phyloP scores from a whole-genome alignment of 2,329 filamentous ascomycete genomes.

The Purpureocillium takamizusanense region DNA sequence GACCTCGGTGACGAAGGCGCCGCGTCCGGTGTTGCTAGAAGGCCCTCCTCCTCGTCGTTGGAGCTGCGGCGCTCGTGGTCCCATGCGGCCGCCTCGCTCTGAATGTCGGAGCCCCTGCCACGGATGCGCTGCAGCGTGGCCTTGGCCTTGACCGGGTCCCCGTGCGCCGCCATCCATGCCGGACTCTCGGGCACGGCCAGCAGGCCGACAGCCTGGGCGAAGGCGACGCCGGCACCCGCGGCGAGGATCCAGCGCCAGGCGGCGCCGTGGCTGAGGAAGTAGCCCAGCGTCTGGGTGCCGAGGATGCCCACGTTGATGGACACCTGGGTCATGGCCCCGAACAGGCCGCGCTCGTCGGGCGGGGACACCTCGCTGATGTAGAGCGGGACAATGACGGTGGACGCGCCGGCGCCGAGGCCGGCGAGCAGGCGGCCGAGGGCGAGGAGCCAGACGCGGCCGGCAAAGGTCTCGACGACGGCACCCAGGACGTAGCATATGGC shows the following conservation, averaged over 20 bases:
- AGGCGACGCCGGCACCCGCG: constrained; percentile 59
- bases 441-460: constrained; percentile 58
- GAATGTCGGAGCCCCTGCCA: constrained; percentile 58
- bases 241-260: constrained; percentile 81
- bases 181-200: constrained; percentile 78
- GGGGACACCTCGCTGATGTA: constrained; percentile 92
- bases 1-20: constrained; percentile 5
- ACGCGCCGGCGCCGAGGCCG: constrained; percentile 76
- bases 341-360: constrained; percentile 64
- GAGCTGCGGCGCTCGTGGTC: constrained; percentile 25
- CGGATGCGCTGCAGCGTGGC: constrained; percentile 66
- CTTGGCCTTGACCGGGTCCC: constrained; percentile 51
- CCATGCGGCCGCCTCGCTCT: constrained; percentile 62
- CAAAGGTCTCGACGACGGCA: constrained; percentile 64
- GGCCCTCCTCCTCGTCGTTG: constrained; percentile 58
- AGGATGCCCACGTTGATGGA: constrained; percentile 91
- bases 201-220: constrained; percentile 61
- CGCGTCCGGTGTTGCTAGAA: constrained; percentile 39
- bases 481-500: constrained; percentile 69
- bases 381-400: constrained; percentile 86
- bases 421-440: constrained; percentile 68
- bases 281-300: constrained; percentile 72
- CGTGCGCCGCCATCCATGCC: constrained; percentile 70
- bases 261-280: constrained; percentile 71
- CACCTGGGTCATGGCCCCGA: constrained; percentile 79